A percentile compares a stretch with the other conserved stretches of the same genome.
These are phyloP conservation scores for Diaporthe citrichinensis DNA, from an alignment of 2,329 filamentous ascomycete species.

Conservation along the genomic window DNA sequence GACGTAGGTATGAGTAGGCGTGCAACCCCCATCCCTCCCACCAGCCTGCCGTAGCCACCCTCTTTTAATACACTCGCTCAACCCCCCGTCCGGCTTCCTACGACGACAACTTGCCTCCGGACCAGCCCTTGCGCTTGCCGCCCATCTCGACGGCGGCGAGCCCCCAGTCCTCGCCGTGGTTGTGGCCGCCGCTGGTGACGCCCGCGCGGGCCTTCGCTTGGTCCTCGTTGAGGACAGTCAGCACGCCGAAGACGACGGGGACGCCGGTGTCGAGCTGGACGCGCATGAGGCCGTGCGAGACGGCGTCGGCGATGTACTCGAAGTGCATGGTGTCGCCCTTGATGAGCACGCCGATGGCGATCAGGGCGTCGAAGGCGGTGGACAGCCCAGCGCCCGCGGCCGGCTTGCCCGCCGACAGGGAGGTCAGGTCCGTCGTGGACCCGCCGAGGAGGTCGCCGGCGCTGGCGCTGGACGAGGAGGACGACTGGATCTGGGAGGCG, in stretches of 20 bases:
- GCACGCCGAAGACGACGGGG: constrained; percentile 90
- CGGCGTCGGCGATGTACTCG: constrained; percentile 95
- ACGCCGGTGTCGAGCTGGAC: constrained; percentile 91
- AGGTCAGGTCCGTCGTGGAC: constrained; percentile 76
- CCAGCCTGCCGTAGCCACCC: neutral
- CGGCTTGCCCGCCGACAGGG: constrained; percentile 50
- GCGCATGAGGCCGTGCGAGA: constrained; percentile 93
- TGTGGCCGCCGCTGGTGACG: constrained; percentile 78
- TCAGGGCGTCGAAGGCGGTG: constrained; percentile 89
- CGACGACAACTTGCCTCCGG: constrained; percentile 73
- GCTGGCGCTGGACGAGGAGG: constrained; percentile 67
- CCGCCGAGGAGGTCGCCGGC: constrained; percentile 83
- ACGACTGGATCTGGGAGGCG: constrained; percentile 87
- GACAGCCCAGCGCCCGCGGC: constrained; percentile 59
- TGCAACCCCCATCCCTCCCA: neutral
- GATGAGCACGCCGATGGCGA: constrained; percentile 95
- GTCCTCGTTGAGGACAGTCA: constrained; percentile 90
- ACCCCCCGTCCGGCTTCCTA: constrained; percentile 8
- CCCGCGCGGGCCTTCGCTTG: constrained; percentile 91
- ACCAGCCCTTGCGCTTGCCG: constrained; percentile 88
- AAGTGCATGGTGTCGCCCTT: constrained; percentile 99
- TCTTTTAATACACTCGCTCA: neutral
- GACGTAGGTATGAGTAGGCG: neutral
- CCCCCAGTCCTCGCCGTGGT: constrained; percentile 98
- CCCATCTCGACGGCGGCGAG: constrained; percentile 94